A percentile compares a stretch with the other conserved stretches of the same genome.
phyloP scores from a whole-genome alignment of 225 moss, liverwort and hornwort species.

The Marchantia polymorpha region DNA sequence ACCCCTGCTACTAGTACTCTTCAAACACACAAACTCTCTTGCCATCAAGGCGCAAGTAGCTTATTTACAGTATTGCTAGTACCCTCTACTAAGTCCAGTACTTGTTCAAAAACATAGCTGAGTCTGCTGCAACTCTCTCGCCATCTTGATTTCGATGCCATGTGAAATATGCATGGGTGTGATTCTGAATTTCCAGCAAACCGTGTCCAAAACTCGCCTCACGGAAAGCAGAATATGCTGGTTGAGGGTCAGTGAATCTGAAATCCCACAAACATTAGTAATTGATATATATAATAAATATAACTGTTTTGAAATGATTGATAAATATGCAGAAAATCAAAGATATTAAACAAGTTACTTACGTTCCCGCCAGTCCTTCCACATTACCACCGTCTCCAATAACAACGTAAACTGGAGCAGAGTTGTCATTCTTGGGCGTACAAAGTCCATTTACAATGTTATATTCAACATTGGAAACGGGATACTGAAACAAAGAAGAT shows the following conservation, averaged over 20 bases:
- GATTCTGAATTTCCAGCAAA: slow-evolving; percentile 54
- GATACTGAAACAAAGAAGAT: slow-evolving; percentile 34
- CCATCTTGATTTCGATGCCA: slow-evolving; percentile 89
- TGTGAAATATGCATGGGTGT: slow-evolving; percentile 65
- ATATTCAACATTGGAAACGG: slow-evolving; percentile 42
- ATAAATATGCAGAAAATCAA: too few relatives aligned
- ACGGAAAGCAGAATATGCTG: slow-evolving; percentile 71
- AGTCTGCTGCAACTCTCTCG: slow-evolving; percentile 62
- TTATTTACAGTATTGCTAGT: too few relatives aligned
- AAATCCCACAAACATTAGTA: background rate
- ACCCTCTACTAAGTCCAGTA: too few relatives aligned
- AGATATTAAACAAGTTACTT: too few relatives aligned
- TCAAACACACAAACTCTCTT: too few relatives aligned
- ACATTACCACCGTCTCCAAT: slow-evolving; percentile 53
- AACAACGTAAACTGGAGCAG: slow-evolving; percentile 41
- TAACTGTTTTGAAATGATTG: too few relatives aligned
- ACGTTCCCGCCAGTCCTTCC: slow-evolving; percentile 40
- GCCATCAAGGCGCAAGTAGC: too few relatives aligned
- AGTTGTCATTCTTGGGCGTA: slow-evolving; percentile 29
- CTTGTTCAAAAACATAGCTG: slow-evolving; percentile 43
- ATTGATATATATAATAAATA: too few relatives aligned
- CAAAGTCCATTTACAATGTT: slow-evolving; percentile 40
- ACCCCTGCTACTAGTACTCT: too few relatives aligned
- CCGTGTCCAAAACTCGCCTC: slow-evolving; percentile 92
- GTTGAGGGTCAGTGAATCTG: slow-evolving; percentile 61